phyloP scores from a whole-genome alignment of 2,329 filamentous ascomycete genomes.

The Dactylella cylindrospora region DNA sequence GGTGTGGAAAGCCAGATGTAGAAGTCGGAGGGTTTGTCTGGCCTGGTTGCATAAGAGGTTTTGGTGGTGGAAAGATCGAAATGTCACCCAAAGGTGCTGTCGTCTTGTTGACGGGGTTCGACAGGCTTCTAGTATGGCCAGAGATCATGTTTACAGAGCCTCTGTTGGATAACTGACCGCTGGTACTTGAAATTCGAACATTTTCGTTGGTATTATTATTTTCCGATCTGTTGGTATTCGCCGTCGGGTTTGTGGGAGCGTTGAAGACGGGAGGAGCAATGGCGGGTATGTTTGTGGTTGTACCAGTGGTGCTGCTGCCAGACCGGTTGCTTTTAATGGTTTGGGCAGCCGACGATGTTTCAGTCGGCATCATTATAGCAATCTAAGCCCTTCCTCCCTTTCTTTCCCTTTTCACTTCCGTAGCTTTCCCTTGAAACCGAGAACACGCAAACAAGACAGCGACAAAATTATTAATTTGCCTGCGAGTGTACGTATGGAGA shows the following conservation, averaged over 20 bases:
- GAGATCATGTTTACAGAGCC: conserved; percentile 28
- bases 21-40: conserved; percentile 8
- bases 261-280: not conserved
- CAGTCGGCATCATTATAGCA: conserved; percentile 41
- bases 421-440: too few relatives aligned
- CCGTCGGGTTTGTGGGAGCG: conserved; percentile 1
- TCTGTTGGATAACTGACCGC: conserved; percentile 9
- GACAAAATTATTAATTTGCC: too few relatives aligned
- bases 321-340: conserved; percentile 32
- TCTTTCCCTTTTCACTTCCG: too few relatives aligned
- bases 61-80: conserved; percentile 12
- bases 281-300: not conserved
- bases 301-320: not conserved
- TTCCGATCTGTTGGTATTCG: too few relatives aligned
- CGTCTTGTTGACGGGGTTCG: conserved; percentile 40
- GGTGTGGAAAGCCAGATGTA: not conserved
- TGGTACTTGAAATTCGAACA: conserved; percentile 16
- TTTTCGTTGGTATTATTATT: conserved; percentile 7
- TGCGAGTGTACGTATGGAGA: too few relatives aligned
- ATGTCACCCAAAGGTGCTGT: conserved; percentile 4
- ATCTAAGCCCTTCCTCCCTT: too few relatives aligned
- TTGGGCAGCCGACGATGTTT: conserved; percentile 41
- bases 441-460: too few relatives aligned
- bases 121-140: conserved; percentile 37
- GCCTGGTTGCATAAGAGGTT: conserved; percentile 9